Conservation (phyloP, 2,329 filamentous ascomycete genomes). For the Colletotrichum camelliae region DNA sequence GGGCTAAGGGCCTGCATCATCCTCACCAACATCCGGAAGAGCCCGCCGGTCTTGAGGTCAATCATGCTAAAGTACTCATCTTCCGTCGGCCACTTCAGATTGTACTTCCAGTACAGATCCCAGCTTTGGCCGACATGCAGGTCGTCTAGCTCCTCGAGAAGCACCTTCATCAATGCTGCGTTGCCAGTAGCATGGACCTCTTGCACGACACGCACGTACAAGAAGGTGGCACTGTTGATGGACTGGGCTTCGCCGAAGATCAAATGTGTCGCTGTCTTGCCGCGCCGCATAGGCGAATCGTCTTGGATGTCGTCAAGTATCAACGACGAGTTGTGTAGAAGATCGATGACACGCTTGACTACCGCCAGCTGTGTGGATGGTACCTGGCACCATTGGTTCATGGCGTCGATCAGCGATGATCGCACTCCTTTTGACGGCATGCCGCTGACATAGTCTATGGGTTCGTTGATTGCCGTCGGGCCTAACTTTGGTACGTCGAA, state of each 20-base stretch:
- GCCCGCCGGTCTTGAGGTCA: slow-evolving; percentile 25
- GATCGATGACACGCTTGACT: neutral
- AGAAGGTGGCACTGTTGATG: slow-evolving; percentile 39
- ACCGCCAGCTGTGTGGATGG: neutral
- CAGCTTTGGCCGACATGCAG: slow-evolving; percentile 30
- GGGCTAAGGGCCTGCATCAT: slow-evolving; percentile 15
- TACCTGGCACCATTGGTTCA: neutral
- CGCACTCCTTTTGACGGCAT: neutral
- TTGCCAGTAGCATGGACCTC: slow-evolving; percentile 3
- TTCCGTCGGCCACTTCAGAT: slow-evolving; percentile 22
- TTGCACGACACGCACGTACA: slow-evolving; percentile 27
- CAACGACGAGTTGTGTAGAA: neutral
- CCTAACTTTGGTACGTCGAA: neutral
- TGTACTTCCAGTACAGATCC: slow-evolving; percentile 31
- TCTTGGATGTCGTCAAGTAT: slow-evolving; percentile 44
- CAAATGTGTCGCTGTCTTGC: slow-evolving; percentile 36
- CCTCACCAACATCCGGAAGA: slow-evolving; percentile 23
- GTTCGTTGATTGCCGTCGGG: slow-evolving; percentile 23
- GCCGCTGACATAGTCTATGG: neutral
- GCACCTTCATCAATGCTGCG: neutral
- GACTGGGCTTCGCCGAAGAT: slow-evolving; percentile 40
- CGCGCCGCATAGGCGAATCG: slow-evolving; percentile 34
- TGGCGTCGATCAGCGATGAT: neutral
- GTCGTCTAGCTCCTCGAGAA: slow-evolving; percentile 28
- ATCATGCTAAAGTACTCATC: slow-evolving; percentile 34